Percentiles rank a stretch among this genome's conserved stretches.
These are phyloP conservation scores for Kalanchoe fedtschenkoi DNA, from an alignment of 164 flowering plant species.

Conservation along the genomic window DNA sequence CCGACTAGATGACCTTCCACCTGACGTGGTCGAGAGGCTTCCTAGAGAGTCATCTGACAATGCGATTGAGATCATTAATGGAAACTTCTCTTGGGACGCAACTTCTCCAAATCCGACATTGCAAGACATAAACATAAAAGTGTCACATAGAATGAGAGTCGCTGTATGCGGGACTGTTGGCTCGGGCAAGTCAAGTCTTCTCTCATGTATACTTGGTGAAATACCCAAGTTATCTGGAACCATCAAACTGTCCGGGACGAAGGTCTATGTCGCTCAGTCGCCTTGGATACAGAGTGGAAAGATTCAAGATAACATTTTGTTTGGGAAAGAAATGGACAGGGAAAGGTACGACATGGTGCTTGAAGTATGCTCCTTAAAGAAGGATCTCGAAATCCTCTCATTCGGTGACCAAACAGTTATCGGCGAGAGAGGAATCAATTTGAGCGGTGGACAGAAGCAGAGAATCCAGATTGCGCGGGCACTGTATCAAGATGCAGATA, in stretches of 20 bases:
- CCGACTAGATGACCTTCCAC: conserved; percentile 25
- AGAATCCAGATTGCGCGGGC: conserved; percentile 46
- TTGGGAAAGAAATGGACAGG: conserved; percentile 29
- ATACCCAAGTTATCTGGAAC: conserved; percentile 34
- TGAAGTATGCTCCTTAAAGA: conserved; percentile 29
- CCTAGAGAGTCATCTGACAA: conserved; percentile 18
- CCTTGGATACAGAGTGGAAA: conserved; percentile 47
- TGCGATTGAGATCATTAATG: conserved; percentile 34
- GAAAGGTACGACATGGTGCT: conserved; percentile 22
- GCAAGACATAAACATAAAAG: conserved; percentile 28
- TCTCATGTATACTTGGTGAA: conserved; percentile 51
- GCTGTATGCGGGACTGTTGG: conserved; percentile 61
- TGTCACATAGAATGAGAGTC: conserved; percentile 33
- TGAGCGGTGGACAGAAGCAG: conserved; percentile 51
- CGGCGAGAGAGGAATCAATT: conserved; percentile 38
- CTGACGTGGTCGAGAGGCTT: conserved; percentile 22
- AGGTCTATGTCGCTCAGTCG: conserved; percentile 34
- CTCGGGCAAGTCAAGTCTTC: conserved; percentile 53
- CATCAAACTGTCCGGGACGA: conserved; percentile 25
- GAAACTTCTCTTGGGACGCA: conserved; percentile 39
- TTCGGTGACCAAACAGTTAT: conserved; percentile 34
- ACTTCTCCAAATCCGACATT: conserved; percentile 23
- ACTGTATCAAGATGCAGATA: conserved; percentile 39
- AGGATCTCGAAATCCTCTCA: conserved; percentile 30
- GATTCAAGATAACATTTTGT: conserved; percentile 37